Evolutionary conservation across 1,284 basidiomycete species (phyloP), one percentile per base, ranked within the genome.

Genomic region (Chalciporus sp.): DNA sequence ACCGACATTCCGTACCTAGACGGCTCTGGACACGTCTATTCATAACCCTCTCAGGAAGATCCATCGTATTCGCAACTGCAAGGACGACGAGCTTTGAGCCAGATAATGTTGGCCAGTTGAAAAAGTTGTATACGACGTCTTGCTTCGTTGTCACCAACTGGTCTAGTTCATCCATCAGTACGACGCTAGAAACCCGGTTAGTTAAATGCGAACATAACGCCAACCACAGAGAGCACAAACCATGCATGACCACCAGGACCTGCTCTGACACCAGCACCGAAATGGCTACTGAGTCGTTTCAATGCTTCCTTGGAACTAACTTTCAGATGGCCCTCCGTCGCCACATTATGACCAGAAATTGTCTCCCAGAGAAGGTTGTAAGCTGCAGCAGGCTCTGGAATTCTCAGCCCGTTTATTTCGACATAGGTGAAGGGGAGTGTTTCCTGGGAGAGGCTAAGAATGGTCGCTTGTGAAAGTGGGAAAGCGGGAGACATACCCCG

Each of bases 41-140:
- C 81, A 99, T 89, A 12, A 90, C 90, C 26, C 96, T 82, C 71
- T 99, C 96, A 0, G 97, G 97, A 50, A 99, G 78, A 68, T 99
- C 96, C 92, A 98, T 97, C 26, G 96, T 95, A 70, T 99, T 99
- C 11, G 97, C 97, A 1, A 99, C 95, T 0, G 97, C 97, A 51
- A 99, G 84, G 2, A 99, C 96, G 49, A 98, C 88, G 14, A 99
- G 81, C 66, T 91, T 90, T 51, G 91, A 93, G 14, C 86, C 86
- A 0, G 84, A 81, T 54, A 96, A 79, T 10, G 94, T 95, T 1
- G 96, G 97, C 96, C 97, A 99, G 70, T 98, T 98, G 82, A 99
- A 99, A 74, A 99, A 96, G 70, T 98, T 98, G 75, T 99, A 99
- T 40, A 99, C 92, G 2, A 99, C 96, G 61, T 98, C 95, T 72